These are phyloP conservation scores for Syzygium syzygioides DNA, from an alignment of 441 rosid species.

Conservation along the genomic window DNA sequence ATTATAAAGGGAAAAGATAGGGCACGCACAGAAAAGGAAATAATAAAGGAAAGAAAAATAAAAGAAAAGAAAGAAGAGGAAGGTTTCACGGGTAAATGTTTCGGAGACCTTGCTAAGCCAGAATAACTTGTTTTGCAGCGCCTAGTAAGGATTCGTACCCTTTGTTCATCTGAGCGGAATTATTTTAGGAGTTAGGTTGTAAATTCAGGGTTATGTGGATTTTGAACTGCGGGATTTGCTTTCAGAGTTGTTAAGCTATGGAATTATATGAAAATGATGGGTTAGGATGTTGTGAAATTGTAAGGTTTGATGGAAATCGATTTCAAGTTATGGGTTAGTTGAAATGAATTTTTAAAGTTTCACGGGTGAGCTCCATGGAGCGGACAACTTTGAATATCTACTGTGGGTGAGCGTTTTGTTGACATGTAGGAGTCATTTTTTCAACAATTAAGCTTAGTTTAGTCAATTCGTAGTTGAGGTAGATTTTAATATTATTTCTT, in stretches of 20 bases:
- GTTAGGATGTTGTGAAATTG: background rate
- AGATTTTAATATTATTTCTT: too few species aligned
- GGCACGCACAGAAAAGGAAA: background rate
- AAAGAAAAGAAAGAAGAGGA: background rate
- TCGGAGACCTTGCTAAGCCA: too few species aligned
- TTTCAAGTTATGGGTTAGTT: background rate
- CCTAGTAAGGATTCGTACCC: background rate
- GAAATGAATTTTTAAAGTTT: background rate
- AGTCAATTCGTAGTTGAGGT: background rate
- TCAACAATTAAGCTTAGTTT: background rate
- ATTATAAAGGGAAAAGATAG: background rate
- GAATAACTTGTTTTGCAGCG: too few species aligned
- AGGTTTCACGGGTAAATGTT: background rate
- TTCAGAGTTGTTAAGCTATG: background rate
- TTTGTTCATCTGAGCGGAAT: background rate
- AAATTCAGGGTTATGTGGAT: background rate
- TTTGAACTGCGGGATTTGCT: too few species aligned
- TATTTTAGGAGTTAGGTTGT: background rate
- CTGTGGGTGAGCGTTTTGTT: background rate
- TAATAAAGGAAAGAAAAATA: background rate
- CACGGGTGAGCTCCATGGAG: accelerated
- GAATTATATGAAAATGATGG: background rate
- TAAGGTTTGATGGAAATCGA: background rate
- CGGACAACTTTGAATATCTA: background rate
- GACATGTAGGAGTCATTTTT: too few species aligned